A percentile compares a stretch with the other conserved stretches of the same genome.
phyloP scores from a whole-genome alignment of 78 protist genomes.

The Isochrysis galbana region DNA sequence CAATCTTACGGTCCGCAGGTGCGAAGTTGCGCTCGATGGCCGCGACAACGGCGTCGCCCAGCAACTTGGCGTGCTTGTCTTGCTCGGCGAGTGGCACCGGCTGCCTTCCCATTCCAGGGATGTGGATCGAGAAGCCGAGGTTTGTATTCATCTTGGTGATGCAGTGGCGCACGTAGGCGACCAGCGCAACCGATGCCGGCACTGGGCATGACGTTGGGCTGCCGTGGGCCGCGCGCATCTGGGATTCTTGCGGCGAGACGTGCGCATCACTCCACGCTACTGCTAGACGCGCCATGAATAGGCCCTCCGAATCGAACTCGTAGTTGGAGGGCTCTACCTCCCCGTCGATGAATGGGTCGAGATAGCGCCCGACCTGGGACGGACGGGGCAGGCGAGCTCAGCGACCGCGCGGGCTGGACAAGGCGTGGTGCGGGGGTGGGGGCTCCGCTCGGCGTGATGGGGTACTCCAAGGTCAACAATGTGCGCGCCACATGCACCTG shows the following conservation, averaged over 20 bases:
- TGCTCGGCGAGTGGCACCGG: not conserved
- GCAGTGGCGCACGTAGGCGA: not conserved
- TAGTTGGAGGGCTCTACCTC: not conserved
- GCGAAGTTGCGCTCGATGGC: constrained; percentile 11
- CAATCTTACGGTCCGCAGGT: not conserved
- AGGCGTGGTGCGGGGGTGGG: not conserved
- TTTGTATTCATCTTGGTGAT: not conserved
- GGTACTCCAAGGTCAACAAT: not conserved
- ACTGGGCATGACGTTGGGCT: not conserved
- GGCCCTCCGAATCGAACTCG: not conserved
- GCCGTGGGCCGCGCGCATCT: not conserved
- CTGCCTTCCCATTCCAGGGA: not conserved
- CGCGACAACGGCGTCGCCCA: not conserved
- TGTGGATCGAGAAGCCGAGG: not conserved
- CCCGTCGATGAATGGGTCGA: constrained; percentile 11
- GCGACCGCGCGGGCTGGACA: too few relatives aligned
- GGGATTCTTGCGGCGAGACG: not conserved
- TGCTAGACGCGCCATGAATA: not conserved
- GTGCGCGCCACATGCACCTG: too few relatives aligned
- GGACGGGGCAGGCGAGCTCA: not conserved
- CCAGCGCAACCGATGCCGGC: not conserved
- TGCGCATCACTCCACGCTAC: not conserved
- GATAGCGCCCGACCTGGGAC: not conserved
- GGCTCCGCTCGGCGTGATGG: not conserved
- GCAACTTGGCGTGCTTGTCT: not conserved